Evolutionary conservation across 192 early-diverging fungal genomes (phyloP), one percentile per base, ranked within the genome.

Genomic region (Spinellus fusiger): DNA sequence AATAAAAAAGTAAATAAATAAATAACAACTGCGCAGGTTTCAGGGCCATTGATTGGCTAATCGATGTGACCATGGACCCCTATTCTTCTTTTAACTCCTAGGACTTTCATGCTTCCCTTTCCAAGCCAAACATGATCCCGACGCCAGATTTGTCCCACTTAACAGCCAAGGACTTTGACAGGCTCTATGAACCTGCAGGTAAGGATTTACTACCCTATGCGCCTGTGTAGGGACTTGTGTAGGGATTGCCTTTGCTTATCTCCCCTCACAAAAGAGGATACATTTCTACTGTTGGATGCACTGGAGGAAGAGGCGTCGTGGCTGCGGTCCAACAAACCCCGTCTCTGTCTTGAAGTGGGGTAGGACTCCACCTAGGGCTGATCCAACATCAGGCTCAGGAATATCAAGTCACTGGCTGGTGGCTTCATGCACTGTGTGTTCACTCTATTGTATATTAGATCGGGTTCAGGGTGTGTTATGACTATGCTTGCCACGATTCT

Each of bases 181-280:
- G 81, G 37, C 85, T 98, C 1, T 98, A 96, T 65, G 93, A 94
- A 70, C 92, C 96, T 5, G 88, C 86, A 48, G 86, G 87, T 88
- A 73, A 22, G 1, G 23, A 8, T n/a, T 32, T 13, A 20, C 0
- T 46, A 16, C 18, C 22, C 25, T n/a, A n/a, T n/a, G n/a, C n/a
- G n/a, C n/a, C n/a, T n/a, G n/a, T n/a, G n/a, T n/a, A n/a, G n/a
- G n/a, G n/a, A n/a, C n/a, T n/a, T n/a, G n/a, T n/a, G n/a, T n/a
- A n/a, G n/a, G n/a, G n/a, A n/a, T n/a, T n/a, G n/a, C 15, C 2
- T 12, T 38, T 13, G 9, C 22, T 32, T 40, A 22, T 12, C 22
- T 53, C 23, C 20, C 32, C 26, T 52, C n/a, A n/a, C n/a, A n/a
- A n/a, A n/a, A 88, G 94, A 98, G 78, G 96, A 98, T 70, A 93